These are phyloP conservation scores for Lentinula detonsa DNA, from an alignment of 768 basidiomycete species.

Conservation along the genomic window DNA sequence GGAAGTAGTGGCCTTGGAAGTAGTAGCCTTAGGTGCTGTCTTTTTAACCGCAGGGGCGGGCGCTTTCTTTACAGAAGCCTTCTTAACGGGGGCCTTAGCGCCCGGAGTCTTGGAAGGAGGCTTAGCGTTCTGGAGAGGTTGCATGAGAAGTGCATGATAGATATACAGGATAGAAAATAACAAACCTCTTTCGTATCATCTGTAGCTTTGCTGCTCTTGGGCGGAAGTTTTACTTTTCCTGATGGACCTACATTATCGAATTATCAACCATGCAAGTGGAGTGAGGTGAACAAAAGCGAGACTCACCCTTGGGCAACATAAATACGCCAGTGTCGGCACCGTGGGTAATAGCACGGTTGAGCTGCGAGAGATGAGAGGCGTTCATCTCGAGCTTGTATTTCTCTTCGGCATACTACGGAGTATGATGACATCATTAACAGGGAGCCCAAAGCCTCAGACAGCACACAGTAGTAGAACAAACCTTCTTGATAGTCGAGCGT, in stretches of 20 bases:
- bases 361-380: slow-evolving; percentile 59
- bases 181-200: slow-evolving; percentile 15
- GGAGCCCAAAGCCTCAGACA: not conserved
- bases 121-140: slow-evolving; percentile 37
- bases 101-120: slow-evolving; percentile 35
- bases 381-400: slow-evolving; percentile 71
- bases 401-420: slow-evolving; percentile 69
- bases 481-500: slow-evolving; percentile 77
- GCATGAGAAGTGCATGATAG: not conserved
- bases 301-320: slow-evolving; percentile 23
- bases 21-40: slow-evolving; percentile 32
- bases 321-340: slow-evolving; percentile 51
- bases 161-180: slow-evolving; percentile 2
- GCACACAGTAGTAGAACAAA: slow-evolving; percentile 26
- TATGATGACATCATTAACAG: slow-evolving; percentile 12
- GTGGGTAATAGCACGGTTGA: slow-evolving; percentile 66
- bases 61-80: slow-evolving; percentile 30
- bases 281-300: not conserved
- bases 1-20: slow-evolving; percentile 22
- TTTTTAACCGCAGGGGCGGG: slow-evolving; percentile 17
- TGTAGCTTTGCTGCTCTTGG: slow-evolving; percentile 39
- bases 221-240: slow-evolving; percentile 61
- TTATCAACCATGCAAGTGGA: not conserved
- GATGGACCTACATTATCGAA: slow-evolving; percentile 28
- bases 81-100: slow-evolving; percentile 20